phyloP scores from a whole-genome alignment of 1,139 yeast species.

The Hansenula lynferdii region DNA sequence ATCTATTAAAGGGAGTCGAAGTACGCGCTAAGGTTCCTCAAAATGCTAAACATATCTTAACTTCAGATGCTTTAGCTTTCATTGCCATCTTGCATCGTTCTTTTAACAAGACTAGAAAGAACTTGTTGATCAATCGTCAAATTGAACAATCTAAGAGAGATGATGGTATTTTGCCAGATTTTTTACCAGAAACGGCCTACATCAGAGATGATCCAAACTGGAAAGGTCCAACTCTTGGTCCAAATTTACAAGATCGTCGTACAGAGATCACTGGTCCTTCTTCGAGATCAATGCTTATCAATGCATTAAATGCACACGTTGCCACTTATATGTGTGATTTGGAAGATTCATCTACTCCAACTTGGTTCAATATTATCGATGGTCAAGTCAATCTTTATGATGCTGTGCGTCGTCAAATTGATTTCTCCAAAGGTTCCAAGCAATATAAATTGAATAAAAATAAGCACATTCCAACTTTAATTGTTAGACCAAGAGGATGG shows the following conservation, averaged over 20 bases:
- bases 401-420: slow-evolving; percentile 49
- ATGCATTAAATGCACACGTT: slow-evolving; percentile 63
- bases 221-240: slow-evolving; percentile 77
- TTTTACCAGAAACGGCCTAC: slow-evolving; percentile 64
- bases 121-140: slow-evolving; percentile 55
- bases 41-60: slow-evolving; percentile 52
- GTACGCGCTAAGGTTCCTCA: slow-evolving; percentile 49
- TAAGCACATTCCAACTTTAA: slow-evolving; percentile 65
- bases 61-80: slow-evolving; percentile 66
- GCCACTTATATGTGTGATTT: slow-evolving; percentile 75
- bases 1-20: slow-evolving; percentile 47
- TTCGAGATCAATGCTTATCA: slow-evolving; percentile 69
- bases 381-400: slow-evolving; percentile 55
- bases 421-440: slow-evolving; percentile 44
- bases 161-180: slow-evolving; percentile 65
- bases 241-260: slow-evolving; percentile 72
- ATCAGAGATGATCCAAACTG: slow-evolving; percentile 72
- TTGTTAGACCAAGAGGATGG: slow-evolving; percentile 88
- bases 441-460: slow-evolving; percentile 53
- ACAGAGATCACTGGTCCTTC: slow-evolving; percentile 67
- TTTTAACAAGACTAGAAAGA: slow-evolving; percentile 57
- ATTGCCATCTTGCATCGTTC: slow-evolving; percentile 71
- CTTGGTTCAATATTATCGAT: slow-evolving; percentile 52
- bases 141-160: slow-evolving; percentile 60
- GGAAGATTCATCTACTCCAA: slow-evolving; percentile 62